Percentiles rank a stretch among this genome's conserved stretches.
phyloP scores from a whole-genome alignment of 345 rosid genomes.

The Streptanthus diversifolius region DNA sequence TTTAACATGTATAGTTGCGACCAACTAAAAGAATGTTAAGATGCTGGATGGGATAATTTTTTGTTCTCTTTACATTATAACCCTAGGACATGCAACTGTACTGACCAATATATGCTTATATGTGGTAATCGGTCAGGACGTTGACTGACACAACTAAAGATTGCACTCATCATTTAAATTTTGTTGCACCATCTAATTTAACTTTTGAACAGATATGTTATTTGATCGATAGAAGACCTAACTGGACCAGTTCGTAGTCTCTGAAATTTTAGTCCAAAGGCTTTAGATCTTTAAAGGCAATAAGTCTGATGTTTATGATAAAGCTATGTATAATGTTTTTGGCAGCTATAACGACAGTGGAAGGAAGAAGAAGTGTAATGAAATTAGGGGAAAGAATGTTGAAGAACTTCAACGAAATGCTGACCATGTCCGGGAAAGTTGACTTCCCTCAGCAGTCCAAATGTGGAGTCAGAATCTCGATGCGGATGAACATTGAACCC shows the following conservation, averaged over 20 bases:
- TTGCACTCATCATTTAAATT: no score
- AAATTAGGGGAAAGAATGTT: conserved; percentile 67
- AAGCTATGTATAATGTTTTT: neutral
- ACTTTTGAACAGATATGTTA: no score
- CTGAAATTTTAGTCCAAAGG: neutral
- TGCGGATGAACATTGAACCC: conserved; percentile 33
- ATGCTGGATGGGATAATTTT: neutral
- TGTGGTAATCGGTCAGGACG: no score
- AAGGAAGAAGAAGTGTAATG: conserved; percentile 49
- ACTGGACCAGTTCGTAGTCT: neutral
- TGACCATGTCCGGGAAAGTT: conserved; percentile 50
- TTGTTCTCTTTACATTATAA: neutral
- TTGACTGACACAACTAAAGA: no score
- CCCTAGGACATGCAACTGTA: neutral
- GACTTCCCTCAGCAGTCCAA: conserved; percentile 49
- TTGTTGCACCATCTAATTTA: no score
- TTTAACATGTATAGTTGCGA: no score
- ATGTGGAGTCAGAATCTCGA: conserved; percentile 53
- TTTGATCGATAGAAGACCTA: neutral
- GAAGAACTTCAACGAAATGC: conserved; percentile 43
- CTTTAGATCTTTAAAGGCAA: neutral
- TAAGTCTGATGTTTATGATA: neutral
- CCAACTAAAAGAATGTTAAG: neutral
- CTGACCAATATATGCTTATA: no score
- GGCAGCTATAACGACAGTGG: conserved; percentile 27